phyloP scores from a whole-genome alignment of 805 yeast species.

The Candida saitoana region DNA sequence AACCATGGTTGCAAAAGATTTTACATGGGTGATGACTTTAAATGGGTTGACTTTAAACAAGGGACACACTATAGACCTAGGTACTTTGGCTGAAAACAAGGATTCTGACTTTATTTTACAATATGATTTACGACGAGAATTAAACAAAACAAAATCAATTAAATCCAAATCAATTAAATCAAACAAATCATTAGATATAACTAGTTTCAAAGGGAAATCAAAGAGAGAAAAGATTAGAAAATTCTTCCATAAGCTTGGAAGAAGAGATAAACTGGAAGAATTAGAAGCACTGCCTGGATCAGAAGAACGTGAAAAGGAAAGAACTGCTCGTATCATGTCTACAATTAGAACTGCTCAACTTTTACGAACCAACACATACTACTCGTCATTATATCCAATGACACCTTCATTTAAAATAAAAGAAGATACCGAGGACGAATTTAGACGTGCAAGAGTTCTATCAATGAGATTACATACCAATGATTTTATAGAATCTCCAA shows the following conservation, averaged over 20 bases:
- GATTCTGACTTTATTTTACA: not conserved
- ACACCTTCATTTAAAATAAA: constrained; percentile 3
- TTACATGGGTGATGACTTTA: constrained; percentile 1
- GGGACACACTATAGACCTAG: constrained; percentile 8
- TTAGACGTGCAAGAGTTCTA: not conserved
- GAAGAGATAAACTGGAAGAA: not conserved
- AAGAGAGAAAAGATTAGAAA: not conserved
- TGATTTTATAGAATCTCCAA: not conserved
- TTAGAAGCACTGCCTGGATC: not conserved
- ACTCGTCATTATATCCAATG: constrained; percentile 1
- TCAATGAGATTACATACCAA: not conserved
- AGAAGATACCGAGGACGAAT: constrained; percentile 4
- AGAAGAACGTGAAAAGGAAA: not conserved
- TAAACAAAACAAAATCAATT: not conserved
- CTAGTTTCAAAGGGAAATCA: not conserved
- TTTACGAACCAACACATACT: not conserved
- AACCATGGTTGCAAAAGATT: not conserved
- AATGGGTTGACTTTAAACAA: not conserved
- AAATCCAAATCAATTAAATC: not conserved
- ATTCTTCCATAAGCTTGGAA: not conserved
- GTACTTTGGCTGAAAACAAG: constrained; percentile 9
- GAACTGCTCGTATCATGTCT: not conserved
- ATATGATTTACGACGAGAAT: not conserved
- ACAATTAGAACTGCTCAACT: not conserved
- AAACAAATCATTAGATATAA: not conserved